These are phyloP conservation scores for Jaminaea rosea DNA, from an alignment of 1,284 basidiomycete genomes.

Conservation along the genomic window DNA sequence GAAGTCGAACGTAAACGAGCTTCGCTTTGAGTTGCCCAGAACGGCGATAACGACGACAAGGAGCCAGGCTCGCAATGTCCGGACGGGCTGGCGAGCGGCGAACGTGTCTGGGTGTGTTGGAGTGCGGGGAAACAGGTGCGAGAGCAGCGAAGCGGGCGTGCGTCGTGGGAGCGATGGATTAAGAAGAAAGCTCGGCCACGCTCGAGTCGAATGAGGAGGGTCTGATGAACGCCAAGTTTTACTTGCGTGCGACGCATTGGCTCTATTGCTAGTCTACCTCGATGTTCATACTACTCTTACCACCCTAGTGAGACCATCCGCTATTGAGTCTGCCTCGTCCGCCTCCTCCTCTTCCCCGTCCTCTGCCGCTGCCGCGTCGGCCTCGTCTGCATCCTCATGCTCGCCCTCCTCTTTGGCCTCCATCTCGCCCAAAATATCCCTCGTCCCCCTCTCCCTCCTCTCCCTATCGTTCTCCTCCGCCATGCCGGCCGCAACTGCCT, in stretches of 20 bases:
- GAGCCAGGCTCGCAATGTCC: too few species aligned
- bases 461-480: background rate
- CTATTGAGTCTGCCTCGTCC: background rate
- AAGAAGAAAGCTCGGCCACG: background rate
- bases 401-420: background rate
- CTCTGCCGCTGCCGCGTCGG: background rate
- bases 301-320: background rate
- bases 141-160: background rate
- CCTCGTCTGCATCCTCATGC: background rate
- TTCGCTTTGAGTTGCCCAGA: too few species aligned
- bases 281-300: background rate
- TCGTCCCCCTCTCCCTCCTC: background rate
- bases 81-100: too few species aligned
- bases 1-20: too few species aligned
- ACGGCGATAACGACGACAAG: too few species aligned
- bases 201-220: background rate
- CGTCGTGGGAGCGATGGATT: background rate
- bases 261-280: too few species aligned
- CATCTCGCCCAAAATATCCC: conserved; percentile 1
- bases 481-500: background rate
- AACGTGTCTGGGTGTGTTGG: too few species aligned
- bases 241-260: background rate
- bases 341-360: background rate
- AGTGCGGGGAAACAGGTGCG: too few species aligned
- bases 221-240: background rate